These are phyloP conservation scores for Amanita inopinata DNA, from an alignment of 768 basidiomycete species.

Conservation along the genomic window DNA sequence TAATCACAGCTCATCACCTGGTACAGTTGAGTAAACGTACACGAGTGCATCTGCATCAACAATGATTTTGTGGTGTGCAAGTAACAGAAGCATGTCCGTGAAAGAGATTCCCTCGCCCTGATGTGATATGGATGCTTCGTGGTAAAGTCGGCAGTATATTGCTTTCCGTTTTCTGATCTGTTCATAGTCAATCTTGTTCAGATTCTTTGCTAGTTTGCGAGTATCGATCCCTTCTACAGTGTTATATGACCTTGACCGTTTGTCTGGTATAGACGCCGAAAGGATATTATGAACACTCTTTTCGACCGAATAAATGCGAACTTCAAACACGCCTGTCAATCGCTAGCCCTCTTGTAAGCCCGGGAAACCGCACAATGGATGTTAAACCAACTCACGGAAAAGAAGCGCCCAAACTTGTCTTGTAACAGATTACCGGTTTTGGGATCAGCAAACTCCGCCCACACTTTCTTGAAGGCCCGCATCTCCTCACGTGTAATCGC, in stretches of 20 bases:
- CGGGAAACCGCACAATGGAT: background rate
- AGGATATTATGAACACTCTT: slow-evolving; percentile 54
- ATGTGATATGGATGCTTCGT: slow-evolving; percentile 74
- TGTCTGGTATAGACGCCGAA: slow-evolving; percentile 31
- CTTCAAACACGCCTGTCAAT: slow-evolving; percentile 82
- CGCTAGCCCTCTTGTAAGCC: slow-evolving; percentile 34
- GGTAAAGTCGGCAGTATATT: slow-evolving; percentile 68
- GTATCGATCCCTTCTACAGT: slow-evolving; percentile 52
- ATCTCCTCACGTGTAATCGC: slow-evolving; percentile 85
- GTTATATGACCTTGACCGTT: slow-evolving; percentile 22
- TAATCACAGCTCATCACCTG: slow-evolving; percentile 1
- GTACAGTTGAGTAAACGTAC: slow-evolving; percentile 36
- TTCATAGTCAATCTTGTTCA: slow-evolving; percentile 57
- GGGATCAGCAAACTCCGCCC: slow-evolving; percentile 76
- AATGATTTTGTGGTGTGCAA: slow-evolving; percentile 89
- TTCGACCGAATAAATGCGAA: slow-evolving; percentile 71
- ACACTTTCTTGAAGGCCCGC: slow-evolving; percentile 89
- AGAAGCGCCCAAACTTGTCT: slow-evolving; percentile 64
- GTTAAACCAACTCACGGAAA: slow-evolving; percentile 49
- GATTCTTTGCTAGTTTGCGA: slow-evolving; percentile 42
- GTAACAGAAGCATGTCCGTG: slow-evolving; percentile 75
- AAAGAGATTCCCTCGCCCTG: slow-evolving; percentile 80
- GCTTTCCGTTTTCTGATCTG: slow-evolving; percentile 57
- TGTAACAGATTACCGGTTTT: slow-evolving; percentile 74
- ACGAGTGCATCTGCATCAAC: slow-evolving; percentile 80